Base-by-base conservation (phyloP, 495 filamentous ascomycete genomes). In the Venustampulla echinocandica region DNA sequence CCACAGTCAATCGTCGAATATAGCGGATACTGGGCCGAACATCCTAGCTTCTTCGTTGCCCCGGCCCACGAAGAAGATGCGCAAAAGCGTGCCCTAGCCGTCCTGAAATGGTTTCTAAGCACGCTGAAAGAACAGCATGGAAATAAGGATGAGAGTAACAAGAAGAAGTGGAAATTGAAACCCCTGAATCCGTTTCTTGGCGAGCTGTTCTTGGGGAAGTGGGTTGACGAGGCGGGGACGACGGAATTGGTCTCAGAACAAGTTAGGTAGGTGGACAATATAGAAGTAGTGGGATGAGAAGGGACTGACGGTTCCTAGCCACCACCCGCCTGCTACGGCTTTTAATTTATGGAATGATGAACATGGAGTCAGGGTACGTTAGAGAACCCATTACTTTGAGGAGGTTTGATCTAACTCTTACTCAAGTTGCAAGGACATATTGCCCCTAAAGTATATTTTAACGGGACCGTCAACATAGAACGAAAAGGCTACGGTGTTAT, bases 51-150 rank as follows among this genome's bases (percentile, higher is more conserved):
- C 44, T 92, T 98, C 59, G 79, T 87, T 24, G 90, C 92, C 4
- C 87, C 90, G 1, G 84, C 87, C 17, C 73, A 74, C 38, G 92
- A 96, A 64, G 44, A 75, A 15, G 84, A 95, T 58, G 79, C 90
- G 1, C 77, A 80, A 49, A 93, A 90, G 71, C 78, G 92, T 44
- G 82, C 88, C 6, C 65, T 96, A 47, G 69, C 89, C 7, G 93
- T 98, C 15, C 69, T 97, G 44, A 95, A 92, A 63, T 98, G 92
- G 92, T 98, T 98, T 69, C 73, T 98, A 46, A 90, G 80, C 57
- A 97, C 92, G 3, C 74, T 98, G 44, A 94, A 90, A 70, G 87
- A 93, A 65, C 88, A 95, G 56, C 96, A 97, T 64, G 95, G 81
- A 60, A 89, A 95, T 67, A 88, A 95, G 64, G 79, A 82, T 36